phyloP scores from a whole-genome alignment of 2,329 filamentous ascomycete species.

The Colletotrichum tabaci region DNA sequence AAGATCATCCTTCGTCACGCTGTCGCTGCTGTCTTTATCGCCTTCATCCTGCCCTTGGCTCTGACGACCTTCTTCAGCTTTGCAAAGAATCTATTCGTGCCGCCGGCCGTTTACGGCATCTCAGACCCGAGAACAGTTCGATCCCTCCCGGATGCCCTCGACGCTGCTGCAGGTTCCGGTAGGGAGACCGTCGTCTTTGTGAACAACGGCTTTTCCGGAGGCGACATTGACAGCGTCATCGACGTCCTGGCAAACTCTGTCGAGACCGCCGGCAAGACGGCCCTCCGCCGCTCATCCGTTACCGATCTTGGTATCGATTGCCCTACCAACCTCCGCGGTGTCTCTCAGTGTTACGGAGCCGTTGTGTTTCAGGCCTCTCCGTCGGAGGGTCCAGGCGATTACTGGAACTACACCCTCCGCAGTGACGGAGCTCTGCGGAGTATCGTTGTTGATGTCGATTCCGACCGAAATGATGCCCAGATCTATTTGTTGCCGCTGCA shows the following conservation, averaged over 20 bases:
- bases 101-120: slow-evolving; percentile 82
- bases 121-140: slow-evolving; percentile 73
- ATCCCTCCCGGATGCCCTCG: slow-evolving; percentile 75
- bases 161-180: slow-evolving; percentile 66
- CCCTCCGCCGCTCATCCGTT: slow-evolving; percentile 68
- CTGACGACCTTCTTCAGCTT: slow-evolving; percentile 76
- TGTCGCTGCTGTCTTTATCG: slow-evolving; percentile 67
- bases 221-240: slow-evolving; percentile 81
- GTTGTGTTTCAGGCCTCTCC: slow-evolving; percentile 84
- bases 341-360: slow-evolving; percentile 81
- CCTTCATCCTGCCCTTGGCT: slow-evolving; percentile 72
- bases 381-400: slow-evolving; percentile 72
- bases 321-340: slow-evolving; percentile 74
- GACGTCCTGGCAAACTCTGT: slow-evolving; percentile 72
- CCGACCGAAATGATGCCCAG: slow-evolving; percentile 80
- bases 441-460: slow-evolving; percentile 73
- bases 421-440: slow-evolving; percentile 81
- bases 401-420: slow-evolving; percentile 91
- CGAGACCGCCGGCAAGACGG: slow-evolving; percentile 66
- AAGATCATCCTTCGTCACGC: slow-evolving; percentile 71
- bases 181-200: slow-evolving; percentile 83
- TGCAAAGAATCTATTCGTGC: slow-evolving; percentile 86
- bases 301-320: slow-evolving; percentile 75
- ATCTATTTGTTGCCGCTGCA: slow-evolving; percentile 86
- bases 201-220: slow-evolving; percentile 78